phyloP scores from a whole-genome alignment of 2,329 filamentous ascomycete species.

The Aspergillus sclerotialis region DNA sequence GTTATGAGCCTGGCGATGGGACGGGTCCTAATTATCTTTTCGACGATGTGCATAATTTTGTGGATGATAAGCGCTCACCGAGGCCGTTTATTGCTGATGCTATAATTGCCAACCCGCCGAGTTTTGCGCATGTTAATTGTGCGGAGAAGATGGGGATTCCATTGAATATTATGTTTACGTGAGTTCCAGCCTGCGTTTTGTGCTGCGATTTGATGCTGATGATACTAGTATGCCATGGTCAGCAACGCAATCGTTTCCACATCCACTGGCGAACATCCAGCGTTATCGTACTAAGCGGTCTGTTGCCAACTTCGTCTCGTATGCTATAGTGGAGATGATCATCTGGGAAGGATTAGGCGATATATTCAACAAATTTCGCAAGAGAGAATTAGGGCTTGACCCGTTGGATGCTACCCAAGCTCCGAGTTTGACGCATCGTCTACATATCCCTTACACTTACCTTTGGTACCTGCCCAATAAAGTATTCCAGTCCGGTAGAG shows the following conservation, averaged over 20 bases:
- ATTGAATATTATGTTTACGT: conserved; percentile 83
- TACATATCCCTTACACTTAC: conserved; percentile 80
- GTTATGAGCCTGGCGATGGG: conserved; percentile 71
- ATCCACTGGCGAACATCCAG: conserved; percentile 77
- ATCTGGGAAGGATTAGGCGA: conserved; percentile 91
- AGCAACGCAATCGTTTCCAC: conserved; percentile 75
- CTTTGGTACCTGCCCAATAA: conserved; percentile 55
- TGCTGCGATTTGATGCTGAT: conserved; percentile 11
- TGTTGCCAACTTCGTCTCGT: conserved; percentile 77
- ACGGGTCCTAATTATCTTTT: conserved; percentile 44
- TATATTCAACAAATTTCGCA: conserved; percentile 80
- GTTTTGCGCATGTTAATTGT: conserved; percentile 71
- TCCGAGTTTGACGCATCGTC: conserved; percentile 67
- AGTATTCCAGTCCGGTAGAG: not conserved
- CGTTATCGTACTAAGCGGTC: conserved; percentile 66
- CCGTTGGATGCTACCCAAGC: conserved; percentile 75
- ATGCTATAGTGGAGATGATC: conserved; percentile 81
- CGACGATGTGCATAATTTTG: conserved; percentile 35
- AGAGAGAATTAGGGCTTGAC: conserved; percentile 66
- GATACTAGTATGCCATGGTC: conserved; percentile 74
- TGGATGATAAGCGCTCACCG: conserved; percentile 41
- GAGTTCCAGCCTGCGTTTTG: conserved; percentile 37
- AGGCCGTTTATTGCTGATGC: conserved; percentile 74
- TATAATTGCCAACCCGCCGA: conserved; percentile 80
- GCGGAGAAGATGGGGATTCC: conserved; percentile 72